Base-by-base conservation (phyloP, 2,329 filamentous ascomycete genomes). In the Pseudogymnoascus sp. region DNA sequence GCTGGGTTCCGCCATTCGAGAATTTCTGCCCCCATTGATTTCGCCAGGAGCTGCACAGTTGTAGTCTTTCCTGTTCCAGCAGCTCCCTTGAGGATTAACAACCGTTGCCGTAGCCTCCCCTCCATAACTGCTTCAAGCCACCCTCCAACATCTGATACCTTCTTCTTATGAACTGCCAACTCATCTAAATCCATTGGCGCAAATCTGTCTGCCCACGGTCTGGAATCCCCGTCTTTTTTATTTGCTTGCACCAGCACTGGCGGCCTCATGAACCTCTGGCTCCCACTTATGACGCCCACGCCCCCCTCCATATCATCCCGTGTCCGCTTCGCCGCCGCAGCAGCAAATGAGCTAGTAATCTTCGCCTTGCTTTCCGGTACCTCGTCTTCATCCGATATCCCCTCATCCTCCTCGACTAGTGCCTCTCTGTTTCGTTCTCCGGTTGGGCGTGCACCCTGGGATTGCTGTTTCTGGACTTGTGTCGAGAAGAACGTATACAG, bases 11-110 rank as follows among this genome's bases (percentile, higher is more conserved):
- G 89, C 95, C 95, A 99, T 75, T 97, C 92, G 34, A 95, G 78
- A 31, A 97, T 77, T 66, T 93, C 85, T 65, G 89, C 87, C 1
- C 82, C 84, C 78, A 97, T 79, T n/a, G 89, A 85, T 66, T 85
- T 85, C 3, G 93, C 88, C 37, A 99, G 81, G 21, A 96, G 78
- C 9, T 84, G 84, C 61, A 97, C 72, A 0, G 93, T 96, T 0
- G 91, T 92, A 0, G 95, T 97, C 77, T 99, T 99, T 31, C 91
- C 95, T 36, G 90, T 90, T 18, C 95, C 95, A 43, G 95, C 93
- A 36, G 92, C 87, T 9, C 95, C 95, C 75, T 96, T 96, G 46
- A 99, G 79, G 28, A 99, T 81, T 63, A 97, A 82, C 63, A 97
- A 73, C 65, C 89, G 84, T 78, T 96, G 86, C 65, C 84, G 80